phyloP scores from a whole-genome alignment of 768 basidiomycete species.

The Phanerochaete carnosa region DNA sequence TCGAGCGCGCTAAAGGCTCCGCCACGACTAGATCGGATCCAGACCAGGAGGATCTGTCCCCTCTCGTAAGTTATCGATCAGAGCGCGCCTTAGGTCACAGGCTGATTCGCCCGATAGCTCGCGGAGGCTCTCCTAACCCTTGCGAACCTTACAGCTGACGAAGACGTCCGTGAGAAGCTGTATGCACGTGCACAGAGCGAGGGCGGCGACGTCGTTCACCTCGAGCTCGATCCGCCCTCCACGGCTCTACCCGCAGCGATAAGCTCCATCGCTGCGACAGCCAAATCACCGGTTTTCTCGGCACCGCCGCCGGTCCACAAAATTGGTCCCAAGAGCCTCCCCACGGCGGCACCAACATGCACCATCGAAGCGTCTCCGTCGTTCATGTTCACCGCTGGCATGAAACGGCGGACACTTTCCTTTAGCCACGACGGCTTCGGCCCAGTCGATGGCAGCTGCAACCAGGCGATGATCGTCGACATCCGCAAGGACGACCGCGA shows the following conservation, averaged over 20 bases:
- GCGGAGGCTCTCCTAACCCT: conserved; percentile 57
- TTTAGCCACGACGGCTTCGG: not conserved
- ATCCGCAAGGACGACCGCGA: not conserved
- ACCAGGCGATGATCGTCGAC: not conserved
- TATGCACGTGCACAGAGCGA: conserved; percentile 49
- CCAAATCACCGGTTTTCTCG: not conserved
- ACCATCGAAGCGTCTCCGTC: not conserved
- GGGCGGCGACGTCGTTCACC: conserved; percentile 37
- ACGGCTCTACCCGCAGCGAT: not conserved
- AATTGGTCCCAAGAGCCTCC: not conserved
- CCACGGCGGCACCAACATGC: not conserved
- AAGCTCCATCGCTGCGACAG: not conserved
- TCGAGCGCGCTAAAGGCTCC: conserved; percentile 29
- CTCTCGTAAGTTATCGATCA: conserved; percentile 13
- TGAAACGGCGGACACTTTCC: not conserved
- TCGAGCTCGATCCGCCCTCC: conserved; percentile 21
- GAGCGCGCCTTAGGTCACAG: not conserved
- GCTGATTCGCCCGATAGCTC: conserved; percentile 29
- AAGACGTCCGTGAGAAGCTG: conserved; percentile 44
- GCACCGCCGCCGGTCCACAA: not conserved
- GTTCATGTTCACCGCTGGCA: not conserved
- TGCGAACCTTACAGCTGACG: conserved; percentile 54
- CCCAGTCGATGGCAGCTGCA: not conserved
- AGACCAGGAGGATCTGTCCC: conserved; percentile 16
- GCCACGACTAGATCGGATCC: conserved; percentile 10